These are phyloP conservation scores for Marasmius sp. DNA, from an alignment of 1,284 basidiomycete species.

Conservation along the genomic window DNA sequence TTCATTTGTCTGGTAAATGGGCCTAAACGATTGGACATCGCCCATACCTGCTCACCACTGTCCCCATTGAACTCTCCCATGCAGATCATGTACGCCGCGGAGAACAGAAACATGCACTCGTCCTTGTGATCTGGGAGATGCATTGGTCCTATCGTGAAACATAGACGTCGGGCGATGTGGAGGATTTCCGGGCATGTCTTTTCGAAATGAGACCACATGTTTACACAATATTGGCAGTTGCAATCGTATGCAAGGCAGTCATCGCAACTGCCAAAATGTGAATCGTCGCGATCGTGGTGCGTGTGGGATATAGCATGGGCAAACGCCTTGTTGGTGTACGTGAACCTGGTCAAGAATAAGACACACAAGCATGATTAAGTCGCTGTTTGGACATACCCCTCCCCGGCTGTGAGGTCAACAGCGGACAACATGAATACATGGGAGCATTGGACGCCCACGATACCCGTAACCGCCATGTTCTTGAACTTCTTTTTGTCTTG, in stretches of 20 bases:
- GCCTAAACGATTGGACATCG: background rate
- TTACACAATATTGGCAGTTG: too few species aligned
- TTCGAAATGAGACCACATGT: too few species aligned
- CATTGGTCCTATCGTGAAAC: background rate
- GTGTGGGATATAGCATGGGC: background rate
- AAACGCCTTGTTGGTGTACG: background rate
- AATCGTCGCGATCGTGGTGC: too few species aligned
- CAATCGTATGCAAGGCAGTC: too few species aligned
- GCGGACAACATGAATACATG: constrained; percentile 25
- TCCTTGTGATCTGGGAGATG: background rate
- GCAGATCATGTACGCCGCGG: background rate
- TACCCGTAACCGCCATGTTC: constrained; percentile 23
- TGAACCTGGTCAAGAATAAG: background rate
- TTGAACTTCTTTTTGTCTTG: constrained; percentile 28
- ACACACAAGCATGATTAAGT: background rate
- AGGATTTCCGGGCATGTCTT: background rate
- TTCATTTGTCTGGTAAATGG: constrained; percentile 1
- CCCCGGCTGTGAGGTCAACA: constrained; percentile 22
- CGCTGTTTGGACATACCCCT: constrained; percentile 15
- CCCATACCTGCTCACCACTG: background rate
- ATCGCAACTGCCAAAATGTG: too few species aligned
- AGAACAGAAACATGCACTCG: background rate
- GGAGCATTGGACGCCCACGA: constrained; percentile 24
- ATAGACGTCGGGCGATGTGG: background rate
- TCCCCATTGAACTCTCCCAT: constrained; percentile 7